A percentile compares a stretch with the other conserved stretches of the same genome.
Conservation (phyloP, 768 basidiomycete genomes). For the Russula sp. region DNA sequence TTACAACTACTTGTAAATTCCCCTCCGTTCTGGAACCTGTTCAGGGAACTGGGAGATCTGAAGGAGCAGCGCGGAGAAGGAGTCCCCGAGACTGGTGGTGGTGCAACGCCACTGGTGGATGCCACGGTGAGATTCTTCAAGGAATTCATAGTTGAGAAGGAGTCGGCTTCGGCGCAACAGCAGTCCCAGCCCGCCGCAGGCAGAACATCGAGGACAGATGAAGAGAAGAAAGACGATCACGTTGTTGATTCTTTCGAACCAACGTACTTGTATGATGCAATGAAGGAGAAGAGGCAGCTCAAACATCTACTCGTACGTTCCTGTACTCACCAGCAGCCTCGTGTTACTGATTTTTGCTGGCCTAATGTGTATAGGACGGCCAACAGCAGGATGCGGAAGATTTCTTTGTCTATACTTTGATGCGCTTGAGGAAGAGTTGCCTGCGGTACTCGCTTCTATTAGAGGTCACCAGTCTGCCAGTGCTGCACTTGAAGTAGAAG, state of each 20-base stretch:
- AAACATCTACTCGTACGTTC: constrained; percentile 80
- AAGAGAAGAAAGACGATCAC: constrained; percentile 46
- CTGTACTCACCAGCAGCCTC: no score
- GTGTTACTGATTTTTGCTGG: background rate
- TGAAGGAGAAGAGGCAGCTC: constrained; percentile 91
- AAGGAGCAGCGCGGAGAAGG: constrained; percentile 35
- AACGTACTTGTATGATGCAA: constrained; percentile 81
- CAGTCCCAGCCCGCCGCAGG: constrained; percentile 24
- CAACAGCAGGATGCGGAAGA: no score
- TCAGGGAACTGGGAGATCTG: constrained; percentile 64
- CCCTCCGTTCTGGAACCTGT: constrained; percentile 74
- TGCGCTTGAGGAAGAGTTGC: no score
- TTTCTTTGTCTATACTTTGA: no score
- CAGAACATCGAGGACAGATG: constrained; percentile 43
- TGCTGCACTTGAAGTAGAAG: no score
- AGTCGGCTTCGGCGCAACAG: constrained; percentile 30
- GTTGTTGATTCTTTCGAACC: constrained; percentile 77
- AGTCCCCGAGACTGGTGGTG: constrained; percentile 31
- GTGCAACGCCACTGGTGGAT: constrained; percentile 57
- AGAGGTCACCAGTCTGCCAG: no score
- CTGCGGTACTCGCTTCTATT: no score
- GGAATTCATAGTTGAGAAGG: constrained; percentile 53
- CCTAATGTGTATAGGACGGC: no score
- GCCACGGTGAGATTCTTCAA: constrained; percentile 71
- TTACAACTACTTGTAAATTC: constrained; percentile 88